Evolutionary conservation across 2,329 filamentous ascomycete species (phyloP).

Genomic region (Trichoderma atrobrunneum): DNA sequence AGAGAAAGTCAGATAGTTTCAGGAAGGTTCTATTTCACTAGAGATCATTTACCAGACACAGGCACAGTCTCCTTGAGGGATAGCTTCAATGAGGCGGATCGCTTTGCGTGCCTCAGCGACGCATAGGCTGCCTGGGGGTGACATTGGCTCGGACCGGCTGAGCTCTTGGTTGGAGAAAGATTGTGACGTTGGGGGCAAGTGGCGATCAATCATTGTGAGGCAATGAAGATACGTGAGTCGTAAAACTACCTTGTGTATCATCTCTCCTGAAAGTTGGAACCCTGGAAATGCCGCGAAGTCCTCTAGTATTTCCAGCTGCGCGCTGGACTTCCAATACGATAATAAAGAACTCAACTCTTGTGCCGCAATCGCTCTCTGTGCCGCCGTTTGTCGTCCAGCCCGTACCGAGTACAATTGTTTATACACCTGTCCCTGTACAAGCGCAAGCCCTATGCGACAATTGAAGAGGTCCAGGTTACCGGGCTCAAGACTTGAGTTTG

Average conservation of each 20-base stretch:
- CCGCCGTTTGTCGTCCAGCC: background rate
- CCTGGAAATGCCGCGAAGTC: background rate
- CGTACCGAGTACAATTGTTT: slow-evolving; percentile 3
- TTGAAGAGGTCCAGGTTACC: background rate
- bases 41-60: slow-evolving; percentile 2
- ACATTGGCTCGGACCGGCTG: background rate
- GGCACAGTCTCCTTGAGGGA: slow-evolving; percentile 4
- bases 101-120: background rate
- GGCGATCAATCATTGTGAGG: slow-evolving; percentile 7
- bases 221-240: slow-evolving; percentile 11
- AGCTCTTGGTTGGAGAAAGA: background rate
- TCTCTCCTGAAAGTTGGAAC: background rate
- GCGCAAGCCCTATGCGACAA: slow-evolving; percentile 2
- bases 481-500: background rate
- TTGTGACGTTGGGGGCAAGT: background rate
- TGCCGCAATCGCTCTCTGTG: slow-evolving; percentile 4
- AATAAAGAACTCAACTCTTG: slow-evolving; percentile 2
- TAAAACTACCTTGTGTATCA: slow-evolving; percentile 4
- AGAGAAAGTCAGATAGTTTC: background rate
- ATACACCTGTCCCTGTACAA: slow-evolving; percentile 5
- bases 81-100: background rate
- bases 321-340: slow-evolving; percentile 10
- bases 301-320: background rate
- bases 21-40: background rate
- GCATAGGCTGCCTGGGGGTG: background rate